Conservation (phyloP, 2,329 filamentous ascomycete species). For the Paraphoma chrysanthemicola region DNA sequence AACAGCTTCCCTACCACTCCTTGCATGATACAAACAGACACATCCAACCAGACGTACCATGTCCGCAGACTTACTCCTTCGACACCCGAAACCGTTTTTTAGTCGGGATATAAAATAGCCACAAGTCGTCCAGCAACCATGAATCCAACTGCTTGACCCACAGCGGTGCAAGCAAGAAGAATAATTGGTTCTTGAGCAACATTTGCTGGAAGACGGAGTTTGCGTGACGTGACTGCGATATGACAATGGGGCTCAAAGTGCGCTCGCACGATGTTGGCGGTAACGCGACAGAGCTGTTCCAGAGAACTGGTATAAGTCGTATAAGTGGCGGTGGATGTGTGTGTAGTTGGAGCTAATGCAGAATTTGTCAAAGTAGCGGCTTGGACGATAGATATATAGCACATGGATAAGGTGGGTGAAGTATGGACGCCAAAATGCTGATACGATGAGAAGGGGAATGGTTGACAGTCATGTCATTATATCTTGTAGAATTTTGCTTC, state of each 20-base stretch:
- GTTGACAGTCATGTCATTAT: no score
- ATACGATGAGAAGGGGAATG: no score
- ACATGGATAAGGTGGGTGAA: no score
- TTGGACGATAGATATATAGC: no score
- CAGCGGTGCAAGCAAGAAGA: constrained; percentile 55
- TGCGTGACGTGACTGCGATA: constrained; percentile 18
- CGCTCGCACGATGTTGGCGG: constrained; percentile 28
- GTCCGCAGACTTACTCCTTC: constrained; percentile 48
- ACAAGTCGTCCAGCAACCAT: constrained; percentile 50
- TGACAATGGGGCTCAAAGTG: constrained; percentile 55
- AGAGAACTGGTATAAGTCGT: no score
- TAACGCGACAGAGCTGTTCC: not conserved
- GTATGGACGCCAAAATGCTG: no score
- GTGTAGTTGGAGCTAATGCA: no score
- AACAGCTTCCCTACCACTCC: constrained; percentile 49
- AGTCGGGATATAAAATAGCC: constrained; percentile 45
- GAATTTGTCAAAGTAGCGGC: no score
- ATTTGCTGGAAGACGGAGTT: constrained; percentile 39
- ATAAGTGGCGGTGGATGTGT: no score
- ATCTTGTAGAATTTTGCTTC: not conserved
- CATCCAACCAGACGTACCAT: constrained; percentile 55
- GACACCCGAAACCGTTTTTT: constrained; percentile 44
- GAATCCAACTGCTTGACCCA: constrained; percentile 58
- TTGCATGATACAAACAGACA: constrained; percentile 56
- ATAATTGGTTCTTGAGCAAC: constrained; percentile 45